Percentiles rank a stretch among this genome's conserved stretches.
Conservation (phyloP, 306 rosid species). For the Medicago lupulina region DNA sequence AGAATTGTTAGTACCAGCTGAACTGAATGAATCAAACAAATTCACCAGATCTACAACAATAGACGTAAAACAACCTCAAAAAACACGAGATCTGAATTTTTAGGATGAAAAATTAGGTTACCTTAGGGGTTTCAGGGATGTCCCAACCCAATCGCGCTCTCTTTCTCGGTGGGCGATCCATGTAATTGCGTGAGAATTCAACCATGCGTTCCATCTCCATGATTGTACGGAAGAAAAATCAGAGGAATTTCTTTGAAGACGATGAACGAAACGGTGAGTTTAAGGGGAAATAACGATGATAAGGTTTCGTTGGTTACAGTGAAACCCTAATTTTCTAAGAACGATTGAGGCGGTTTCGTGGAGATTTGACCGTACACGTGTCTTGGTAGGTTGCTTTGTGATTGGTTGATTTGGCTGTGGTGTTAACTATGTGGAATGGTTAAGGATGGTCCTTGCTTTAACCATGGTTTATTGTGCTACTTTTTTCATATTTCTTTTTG, state of each 20-base stretch:
- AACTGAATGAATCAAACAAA: constrained; percentile 25
- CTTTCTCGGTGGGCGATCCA: constrained; percentile 95
- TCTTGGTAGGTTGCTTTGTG: neutral
- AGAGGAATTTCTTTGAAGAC: neutral
- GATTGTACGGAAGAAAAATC: constrained; percentile 13
- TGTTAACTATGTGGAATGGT: constrained; percentile 32
- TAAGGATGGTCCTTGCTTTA: constrained; percentile 13
- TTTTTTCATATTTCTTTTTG: neutral
- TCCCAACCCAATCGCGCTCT: constrained; percentile 98
- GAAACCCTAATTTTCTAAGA: constrained; percentile 56
- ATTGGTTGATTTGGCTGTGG: constrained; percentile 6
- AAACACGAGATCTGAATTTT: constrained; percentile 45
- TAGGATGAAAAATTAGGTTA: constrained; percentile 43
- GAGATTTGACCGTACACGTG: constrained; percentile 62
- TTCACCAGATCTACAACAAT: constrained; percentile 52
- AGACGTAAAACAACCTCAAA: constrained; percentile 15
- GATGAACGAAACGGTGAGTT: neutral
- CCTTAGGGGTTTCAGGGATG: constrained; percentile 82
- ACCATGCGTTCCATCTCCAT: constrained; percentile 74
- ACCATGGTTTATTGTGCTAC: constrained; percentile 44
- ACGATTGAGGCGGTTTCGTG: constrained; percentile 15
- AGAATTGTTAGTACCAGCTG: neutral
- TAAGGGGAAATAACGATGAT: neutral
- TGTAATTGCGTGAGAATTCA: constrained; percentile 79
- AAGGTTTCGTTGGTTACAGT: neutral